Base-by-base conservation (phyloP, 176 grass and related monocot species). In the Musa schizocarpa region DNA sequence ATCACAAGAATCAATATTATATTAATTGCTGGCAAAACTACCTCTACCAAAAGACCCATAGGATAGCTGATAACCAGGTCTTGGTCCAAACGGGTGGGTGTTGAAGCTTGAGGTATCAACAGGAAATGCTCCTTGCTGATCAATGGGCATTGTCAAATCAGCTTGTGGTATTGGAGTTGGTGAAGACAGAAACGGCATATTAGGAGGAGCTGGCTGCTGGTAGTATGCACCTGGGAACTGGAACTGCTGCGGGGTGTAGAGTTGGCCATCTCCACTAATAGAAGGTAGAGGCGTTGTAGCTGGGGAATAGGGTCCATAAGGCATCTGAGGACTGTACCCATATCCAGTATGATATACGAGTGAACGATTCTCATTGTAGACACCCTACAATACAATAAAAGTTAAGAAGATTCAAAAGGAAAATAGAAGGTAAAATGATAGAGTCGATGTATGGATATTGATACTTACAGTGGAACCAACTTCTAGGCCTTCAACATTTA, bases 221-320 rank as follows among this genome's bases (percentile, higher is more conserved):
- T 92, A 97, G 83, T 91, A 98, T 81, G 90, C 79, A 71, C 84
- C 95, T 65, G 90, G 93, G 80, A 92, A 99, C 74, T 90, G 92
- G 78, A 98, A 91, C 78, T 94, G 88, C 84, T 93, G 90, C 84
- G 89, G 85, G 53, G 89, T 79, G 82, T 98, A 98, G 78, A 84
- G 85, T 78, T 98, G 95, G 63, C 81, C 87, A 86, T 94, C 90
- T 83, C 95, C 86, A 81, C 79, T 83, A 82, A 74, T 76, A 81
- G 84, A 65, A 23, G 90, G 88, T 83, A 91, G 82, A 78, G 90
- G 93, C 23, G 88, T 91, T 21, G 90, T 76, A 72, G 90, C 89
- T 58, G 90, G 90, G 85, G 95, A 91, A 87, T 94, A 99, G 62
- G 83, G 88, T 68, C 90, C 86, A 74, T 99, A 99, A 70, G 95